Evolutionary conservation across 2,329 filamentous ascomycete species (phyloP), one percentile per base, ranked within the genome.

Genomic region (Coleophoma eucalyptorum): DNA sequence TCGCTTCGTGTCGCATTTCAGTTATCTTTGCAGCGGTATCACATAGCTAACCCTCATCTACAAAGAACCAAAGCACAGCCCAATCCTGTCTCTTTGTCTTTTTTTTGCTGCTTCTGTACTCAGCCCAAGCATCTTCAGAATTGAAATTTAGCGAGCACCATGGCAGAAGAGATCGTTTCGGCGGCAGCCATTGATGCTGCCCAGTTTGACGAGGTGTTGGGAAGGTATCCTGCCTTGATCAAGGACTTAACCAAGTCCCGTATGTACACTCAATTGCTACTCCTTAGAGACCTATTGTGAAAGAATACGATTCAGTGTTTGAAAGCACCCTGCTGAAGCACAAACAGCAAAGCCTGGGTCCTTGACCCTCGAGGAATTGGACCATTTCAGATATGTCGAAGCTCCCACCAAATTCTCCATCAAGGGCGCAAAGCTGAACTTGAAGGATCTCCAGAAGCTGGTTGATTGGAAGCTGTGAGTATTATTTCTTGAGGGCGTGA

Each of bases 401-500:
- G 80, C 84, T 2, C 72, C 78, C 1, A 59, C 66, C 1, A 55
- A 59, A 2, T 81, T 87, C 54, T 65, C 64, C 3, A 62, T 64
- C 47, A 58, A 61, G 7, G 58, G 63, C 31, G 57, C 57, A 61
- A 18, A 65, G 11, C 79, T 89, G 69, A 69, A 64, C 2, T 76
- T 82, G 43, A 71, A 76, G 1, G 79, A 89, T 59, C 71, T 89
- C 33, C 76, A 80, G 58, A 71, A 61, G 18, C 72, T 90, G 3
- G 78, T 89, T 10, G 77, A 86, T 43, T 90, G 86, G 86, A 90
- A 90, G 65, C 71, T 90, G 81, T 87, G 70, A 64, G 81, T 66
- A n/a, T 21, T 42, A 13, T 38, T 26, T 10, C 20, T 69, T 43
- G 46, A 32, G 37, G 31, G 50, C 15, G n/a, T 8, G 15, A 43